Percentiles rank a stretch among this genome's conserved stretches.
phyloP scores from a whole-genome alignment of 2,329 filamentous ascomycete genomes.

The Corinectria fuckeliana region DNA sequence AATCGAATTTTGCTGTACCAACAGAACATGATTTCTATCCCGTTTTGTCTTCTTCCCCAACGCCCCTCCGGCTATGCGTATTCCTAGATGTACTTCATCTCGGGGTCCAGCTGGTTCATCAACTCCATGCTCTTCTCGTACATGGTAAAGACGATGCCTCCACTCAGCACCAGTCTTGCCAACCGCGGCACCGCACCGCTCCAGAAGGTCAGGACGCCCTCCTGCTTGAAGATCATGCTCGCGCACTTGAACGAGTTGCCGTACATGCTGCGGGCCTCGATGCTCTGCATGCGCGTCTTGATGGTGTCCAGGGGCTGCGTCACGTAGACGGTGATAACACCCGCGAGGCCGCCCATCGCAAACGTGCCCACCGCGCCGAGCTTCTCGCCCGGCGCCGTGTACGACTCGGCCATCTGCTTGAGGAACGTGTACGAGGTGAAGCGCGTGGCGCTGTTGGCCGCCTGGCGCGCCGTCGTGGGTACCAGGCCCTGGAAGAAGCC shows the following conservation, averaged over 20 bases:
- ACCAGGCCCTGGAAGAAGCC: slow-evolving; percentile 98
- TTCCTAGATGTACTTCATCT: slow-evolving; percentile 77
- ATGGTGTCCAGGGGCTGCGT: slow-evolving; percentile 85
- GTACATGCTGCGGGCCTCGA: slow-evolving; percentile 81
- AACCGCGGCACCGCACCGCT: slow-evolving; percentile 88
- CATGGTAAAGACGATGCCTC: slow-evolving; percentile 98
- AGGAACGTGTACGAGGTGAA: slow-evolving; percentile 92
- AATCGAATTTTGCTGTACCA: slow-evolving; percentile 24
- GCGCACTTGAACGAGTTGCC: slow-evolving; percentile 89
- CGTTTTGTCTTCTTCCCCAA: slow-evolving; percentile 23
- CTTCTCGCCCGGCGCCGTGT: slow-evolving; percentile 94
- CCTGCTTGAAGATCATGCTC: slow-evolving; percentile 81
- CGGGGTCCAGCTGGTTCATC: slow-evolving; percentile 80
- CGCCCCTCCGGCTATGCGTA: slow-evolving; percentile 4
- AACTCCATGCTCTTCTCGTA: slow-evolving; percentile 96
- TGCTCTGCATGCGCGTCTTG: slow-evolving; percentile 98
- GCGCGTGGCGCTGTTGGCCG: slow-evolving; percentile 89
- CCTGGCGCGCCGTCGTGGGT: slow-evolving; percentile 92
- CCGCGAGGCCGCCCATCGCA: slow-evolving; percentile 85
- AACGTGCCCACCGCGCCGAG: slow-evolving; percentile 88
- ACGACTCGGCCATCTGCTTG: slow-evolving; percentile 89
- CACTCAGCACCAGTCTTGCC: slow-evolving; percentile 84
- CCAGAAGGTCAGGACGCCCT: slow-evolving; percentile 92
- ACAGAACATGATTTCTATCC: slow-evolving; percentile 4
- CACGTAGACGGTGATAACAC: slow-evolving; percentile 86